Evolutionary conservation across 2,329 filamentous ascomycete species (phyloP).

Genomic region (Endocalyx cinctus): DNA sequence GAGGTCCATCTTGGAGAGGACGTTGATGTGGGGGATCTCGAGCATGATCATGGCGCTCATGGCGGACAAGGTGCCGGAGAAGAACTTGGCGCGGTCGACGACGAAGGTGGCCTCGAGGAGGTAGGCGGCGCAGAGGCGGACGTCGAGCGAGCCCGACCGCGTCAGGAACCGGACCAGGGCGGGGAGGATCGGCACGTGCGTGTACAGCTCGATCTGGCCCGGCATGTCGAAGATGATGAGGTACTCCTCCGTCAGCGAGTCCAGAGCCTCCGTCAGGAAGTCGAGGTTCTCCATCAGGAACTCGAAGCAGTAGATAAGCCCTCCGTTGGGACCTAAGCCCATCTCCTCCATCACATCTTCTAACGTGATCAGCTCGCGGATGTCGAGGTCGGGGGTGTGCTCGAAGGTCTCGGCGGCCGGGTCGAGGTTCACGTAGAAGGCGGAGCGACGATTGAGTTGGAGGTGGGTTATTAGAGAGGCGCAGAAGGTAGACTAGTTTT

Average conservation of each 20-base stretch:
- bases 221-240: constrained; percentile 98
- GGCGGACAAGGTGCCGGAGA: constrained; percentile 87
- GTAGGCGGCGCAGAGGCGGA: constrained; percentile 89
- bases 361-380: constrained; percentile 82
- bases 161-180: constrained; percentile 77
- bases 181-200: constrained; percentile 89
- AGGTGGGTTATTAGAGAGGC: constrained; percentile 89
- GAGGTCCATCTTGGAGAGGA: constrained; percentile 96
- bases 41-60: constrained; percentile 99
- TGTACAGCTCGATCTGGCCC: constrained; percentile 97
- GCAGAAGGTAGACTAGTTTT: constrained; percentile 81
- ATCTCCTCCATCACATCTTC: constrained; percentile 77
- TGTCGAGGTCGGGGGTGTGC: constrained; percentile 81
- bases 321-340: constrained; percentile 63
- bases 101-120: constrained; percentile 94
- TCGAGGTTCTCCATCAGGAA: constrained; percentile 75
- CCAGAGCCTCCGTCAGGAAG: constrained; percentile 63
- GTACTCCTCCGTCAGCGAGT: constrained; percentile 85
- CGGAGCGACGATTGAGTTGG: constrained; percentile 82
- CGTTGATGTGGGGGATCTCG: constrained; percentile 93
- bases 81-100: constrained; percentile 94
- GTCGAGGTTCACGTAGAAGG: constrained; percentile 98
- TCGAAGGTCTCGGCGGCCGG: constrained; percentile 90
- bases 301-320: constrained; percentile 72
- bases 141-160: constrained; percentile 73